Evolutionary conservation across 129 eudicot genomes (phyloP).

Genomic region (Tagetes erecta): DNA sequence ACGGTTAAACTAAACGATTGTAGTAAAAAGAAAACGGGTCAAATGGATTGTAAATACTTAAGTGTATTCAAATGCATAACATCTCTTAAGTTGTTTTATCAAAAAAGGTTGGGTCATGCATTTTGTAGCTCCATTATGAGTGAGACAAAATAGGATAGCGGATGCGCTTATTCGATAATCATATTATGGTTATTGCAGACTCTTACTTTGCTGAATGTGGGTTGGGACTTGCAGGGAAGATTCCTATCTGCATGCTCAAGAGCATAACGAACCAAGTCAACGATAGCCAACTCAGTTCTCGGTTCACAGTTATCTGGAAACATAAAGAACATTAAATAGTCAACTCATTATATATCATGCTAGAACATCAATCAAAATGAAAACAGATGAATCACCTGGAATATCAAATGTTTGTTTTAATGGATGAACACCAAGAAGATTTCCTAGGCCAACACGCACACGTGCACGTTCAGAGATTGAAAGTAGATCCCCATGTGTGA

Average conservation of each 20-base stretch:
- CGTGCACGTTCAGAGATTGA: conserved; percentile 59
- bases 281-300: conserved; percentile 45
- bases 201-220: conserved; percentile 37
- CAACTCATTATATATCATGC: neutral
- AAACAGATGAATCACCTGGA: conserved; percentile 51
- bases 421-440: conserved; percentile 66
- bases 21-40: neutral
- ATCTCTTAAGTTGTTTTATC: neutral
- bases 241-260: conserved; percentile 89
- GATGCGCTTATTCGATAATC: too few species aligned
- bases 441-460: conserved; percentile 65
- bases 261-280: conserved; percentile 64
- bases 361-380: neutral
- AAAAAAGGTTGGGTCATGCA: too few species aligned
- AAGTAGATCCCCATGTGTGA: conserved; percentile 91
- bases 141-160: too few species aligned
- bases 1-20: neutral
- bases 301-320: conserved; percentile 54
- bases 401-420: conserved; percentile 73
- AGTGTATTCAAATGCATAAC: neutral
- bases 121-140: too few species aligned
- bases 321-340: neutral
- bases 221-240: conserved; percentile 49
- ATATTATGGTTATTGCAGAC: too few species aligned
- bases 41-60: neutral